These are phyloP conservation scores for Scenedesmus sp. DNA, from an alignment of 163 green algal species.

Conservation along the genomic window DNA sequence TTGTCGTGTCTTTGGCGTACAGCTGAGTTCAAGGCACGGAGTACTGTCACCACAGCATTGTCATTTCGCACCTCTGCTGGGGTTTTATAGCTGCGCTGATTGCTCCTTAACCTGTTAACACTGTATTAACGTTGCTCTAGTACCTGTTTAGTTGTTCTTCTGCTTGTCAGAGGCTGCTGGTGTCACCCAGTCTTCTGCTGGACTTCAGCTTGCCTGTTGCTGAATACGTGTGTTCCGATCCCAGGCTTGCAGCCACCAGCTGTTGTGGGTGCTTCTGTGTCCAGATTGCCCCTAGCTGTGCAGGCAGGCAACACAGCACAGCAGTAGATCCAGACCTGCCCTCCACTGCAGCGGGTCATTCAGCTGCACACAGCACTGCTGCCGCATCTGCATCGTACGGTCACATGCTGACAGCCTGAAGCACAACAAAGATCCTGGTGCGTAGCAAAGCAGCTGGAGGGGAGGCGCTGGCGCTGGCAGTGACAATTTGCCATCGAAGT, in stretches of 20 bases:
- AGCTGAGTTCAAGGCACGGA: background rate
- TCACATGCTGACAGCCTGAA: background rate
- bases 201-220: background rate
- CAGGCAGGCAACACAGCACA: background rate
- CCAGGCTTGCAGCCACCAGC: background rate
- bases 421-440: background rate
- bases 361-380: background rate
- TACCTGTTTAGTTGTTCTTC: background rate
- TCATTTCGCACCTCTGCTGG: background rate
- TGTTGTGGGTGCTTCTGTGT: background rate
- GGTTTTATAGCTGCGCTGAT: background rate
- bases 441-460: background rate
- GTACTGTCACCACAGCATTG: background rate
- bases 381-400: background rate
- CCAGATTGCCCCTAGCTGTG: background rate
- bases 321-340: background rate
- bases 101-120: background rate
- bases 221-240: background rate
- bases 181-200: slow-evolving; percentile 6
- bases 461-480: too few species aligned
- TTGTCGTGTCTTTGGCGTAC: background rate
- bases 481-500: too few species aligned
- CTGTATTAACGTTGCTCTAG: background rate
- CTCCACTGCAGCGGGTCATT: background rate
- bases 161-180: background rate